A percentile compares a stretch with the other conserved stretches of the same genome.
Evolutionary conservation across 2,329 filamentous ascomycete species (phyloP).

Genomic region (Botrytis tulipae): DNA sequence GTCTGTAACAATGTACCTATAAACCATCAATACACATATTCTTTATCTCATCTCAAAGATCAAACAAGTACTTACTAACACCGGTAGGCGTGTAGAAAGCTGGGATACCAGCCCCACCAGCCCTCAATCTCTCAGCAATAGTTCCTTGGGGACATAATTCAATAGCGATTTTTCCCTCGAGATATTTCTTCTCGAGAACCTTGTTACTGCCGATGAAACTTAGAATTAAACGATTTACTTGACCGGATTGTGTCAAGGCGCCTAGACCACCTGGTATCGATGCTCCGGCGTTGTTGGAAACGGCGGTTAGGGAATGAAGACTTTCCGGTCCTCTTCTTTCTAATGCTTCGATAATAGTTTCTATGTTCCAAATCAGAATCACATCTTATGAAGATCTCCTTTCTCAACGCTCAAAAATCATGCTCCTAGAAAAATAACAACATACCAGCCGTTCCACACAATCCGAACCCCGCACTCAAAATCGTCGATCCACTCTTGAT

Average conservation of each 20-base stretch:
- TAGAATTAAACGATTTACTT: slow-evolving; percentile 68
- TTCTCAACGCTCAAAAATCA: not conserved
- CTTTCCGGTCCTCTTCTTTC: slow-evolving; percentile 55
- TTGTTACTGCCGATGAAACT: slow-evolving; percentile 78
- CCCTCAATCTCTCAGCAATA: slow-evolving; percentile 66
- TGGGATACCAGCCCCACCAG: slow-evolving; percentile 71
- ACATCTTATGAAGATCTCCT: not conserved
- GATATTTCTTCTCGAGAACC: slow-evolving; percentile 68
- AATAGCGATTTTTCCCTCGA: slow-evolving; percentile 69
- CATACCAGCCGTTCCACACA: slow-evolving; percentile 10
- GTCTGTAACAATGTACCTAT: slow-evolving; percentile 62
- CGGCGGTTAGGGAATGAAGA: slow-evolving; percentile 61
- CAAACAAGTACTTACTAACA: slow-evolving; percentile 48
- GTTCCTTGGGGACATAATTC: slow-evolving; percentile 76
- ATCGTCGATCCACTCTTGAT: slow-evolving; percentile 60
- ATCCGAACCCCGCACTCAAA: slow-evolving; percentile 72
- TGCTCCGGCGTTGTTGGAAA: slow-evolving; percentile 76
- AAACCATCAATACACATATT: not conserved
- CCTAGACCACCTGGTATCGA: slow-evolving; percentile 67
- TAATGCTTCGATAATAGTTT: slow-evolving; percentile 69
- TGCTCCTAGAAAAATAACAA: too few relatives aligned
- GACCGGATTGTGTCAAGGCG: slow-evolving; percentile 63
- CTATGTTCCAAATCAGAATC: slow-evolving; percentile 39
- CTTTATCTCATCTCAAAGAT: too few relatives aligned
- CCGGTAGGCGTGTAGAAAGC: slow-evolving; percentile 78